Evolutionary conservation across 2,329 filamentous ascomycete genomes (phyloP), one percentile per base, ranked within the genome.

Genomic region (Claviceps digitariae): DNA sequence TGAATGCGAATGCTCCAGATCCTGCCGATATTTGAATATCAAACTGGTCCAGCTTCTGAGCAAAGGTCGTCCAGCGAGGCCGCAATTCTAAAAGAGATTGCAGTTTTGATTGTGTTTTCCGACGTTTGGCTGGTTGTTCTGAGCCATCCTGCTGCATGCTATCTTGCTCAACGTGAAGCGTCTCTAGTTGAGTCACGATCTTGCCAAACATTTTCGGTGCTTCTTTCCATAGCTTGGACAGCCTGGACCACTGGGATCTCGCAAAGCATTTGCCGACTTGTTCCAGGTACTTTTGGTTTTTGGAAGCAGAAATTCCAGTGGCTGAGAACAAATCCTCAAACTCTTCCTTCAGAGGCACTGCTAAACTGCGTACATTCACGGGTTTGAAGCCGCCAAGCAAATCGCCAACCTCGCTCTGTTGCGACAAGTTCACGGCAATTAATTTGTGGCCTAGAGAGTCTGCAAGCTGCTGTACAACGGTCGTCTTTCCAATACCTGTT

Each of bases 401-500:
- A 70, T 99, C 93, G n/a, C 90, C 87, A 43, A 87, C 90, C 69
- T 99, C 94, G 63, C 90, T 97, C 66, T 99, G 94, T 65, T 98
- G 94, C 0, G 93, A 98, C 65, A 99, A 69, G 64, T 99, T 99
- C 64, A 98, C 90, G 2, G 90, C 88, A 0, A 90, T 86, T 13
- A 99, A 78, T 61, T 88, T 94, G 64, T 90, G 86, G 1, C 90
- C 88, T 29, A 96, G 76, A 3, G 85, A 79, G 54, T 86, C 83
- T 0, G 93, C 90, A 53, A 99, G 74, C 64, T 96, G 90, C 66
- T 99, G 93, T 15, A 98, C 84, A 27, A 93, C 87, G 0, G 93
- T 95, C 0, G 93, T 99, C 70, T 99, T 99, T 62, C 93, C 93
- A 50, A 95, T 96, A 73, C 93, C 93, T 8, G 93, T 99, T 72